Base-by-base conservation (phyloP, 257 asterid species). In the Scutellaria minor region DNA sequence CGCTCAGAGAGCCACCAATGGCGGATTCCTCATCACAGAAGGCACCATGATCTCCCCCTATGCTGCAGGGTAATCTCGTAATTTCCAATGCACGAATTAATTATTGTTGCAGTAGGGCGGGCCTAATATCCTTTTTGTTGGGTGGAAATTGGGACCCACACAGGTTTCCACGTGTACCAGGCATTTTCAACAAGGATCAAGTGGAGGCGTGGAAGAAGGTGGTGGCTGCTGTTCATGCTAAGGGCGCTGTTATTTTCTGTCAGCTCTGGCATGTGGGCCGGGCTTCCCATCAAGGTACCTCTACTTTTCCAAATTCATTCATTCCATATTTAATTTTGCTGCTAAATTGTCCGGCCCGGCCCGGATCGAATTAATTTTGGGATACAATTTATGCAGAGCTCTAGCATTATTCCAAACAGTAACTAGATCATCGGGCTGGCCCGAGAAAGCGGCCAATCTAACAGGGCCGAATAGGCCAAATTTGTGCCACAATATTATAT, bases 251-350 rank as follows among this genome's bases (percentile, higher is more conserved):
- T 67, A 82, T 94, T 8, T 94, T 91, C 84, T 94, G 99, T 81
- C 98, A 94, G 74, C 84, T 94, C 12, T 94, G 99, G 98, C 99
- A 94, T 52, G 99, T 91, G 15, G 99, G 99, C 71, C 89, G 98
- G 12, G 98, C 98, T 57, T 94, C 99, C 68, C 97, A 94, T 81
- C 86, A 66, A 75, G 95, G 99, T 94, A 66, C 12, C 12, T 1
- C 60, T 3, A 2, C n/a, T 22, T 4, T 18, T 47, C 12, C 53
- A 4, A 5, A 0, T 44, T 44, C 10, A 5, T 42, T 9, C 46
- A 42, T 42, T 42, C 5, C 10, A 42, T 5, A 2, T 5, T 42
- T 42, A 1, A 42, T 6, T 27, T 27, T 27, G 2, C 35, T 27
- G 35, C 35, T 27, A 27, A 27, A 27, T 27, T 27, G 35, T 27